phyloP scores from a whole-genome alignment of 805 yeast genomes.

The Kodamaea jinghongensis region DNA sequence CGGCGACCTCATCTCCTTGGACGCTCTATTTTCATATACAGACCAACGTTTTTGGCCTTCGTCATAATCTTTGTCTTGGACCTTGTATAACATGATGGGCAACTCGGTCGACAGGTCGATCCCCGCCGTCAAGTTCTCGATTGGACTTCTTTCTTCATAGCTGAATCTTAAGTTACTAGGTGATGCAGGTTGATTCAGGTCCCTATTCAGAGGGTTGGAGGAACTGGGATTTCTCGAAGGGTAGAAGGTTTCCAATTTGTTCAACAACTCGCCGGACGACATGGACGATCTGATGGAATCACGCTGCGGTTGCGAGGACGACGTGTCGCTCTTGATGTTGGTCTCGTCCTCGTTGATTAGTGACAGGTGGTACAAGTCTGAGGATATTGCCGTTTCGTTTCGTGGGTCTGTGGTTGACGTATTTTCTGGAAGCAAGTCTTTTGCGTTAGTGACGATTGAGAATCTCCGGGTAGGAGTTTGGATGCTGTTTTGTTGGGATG shows the following conservation, averaged over 20 bases:
- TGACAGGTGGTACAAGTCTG: constrained; percentile 6
- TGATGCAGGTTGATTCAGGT: background rate
- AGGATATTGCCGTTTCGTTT: constrained; percentile 6
- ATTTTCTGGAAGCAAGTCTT: background rate
- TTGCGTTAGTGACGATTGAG: background rate
- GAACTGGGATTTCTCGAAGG: background rate
- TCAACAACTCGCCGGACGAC: constrained; percentile 31
- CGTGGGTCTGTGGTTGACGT: background rate
- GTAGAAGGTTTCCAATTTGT: constrained; percentile 17
- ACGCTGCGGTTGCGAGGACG: constrained; percentile 4
- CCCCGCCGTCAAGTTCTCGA: constrained; percentile 26
- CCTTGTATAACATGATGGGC: constrained; percentile 30
- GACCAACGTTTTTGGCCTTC: constrained; percentile 26
- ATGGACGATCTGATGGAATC: constrained; percentile 19
- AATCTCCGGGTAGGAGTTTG: constrained; percentile 2
- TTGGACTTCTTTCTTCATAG: background rate
- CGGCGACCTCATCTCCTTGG: constrained; percentile 5
- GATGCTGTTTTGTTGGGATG: constrained; percentile 2
- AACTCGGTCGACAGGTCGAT: constrained; percentile 24
- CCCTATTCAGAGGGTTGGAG: background rate
- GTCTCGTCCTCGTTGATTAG: constrained; percentile 12
- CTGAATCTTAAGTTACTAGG: background rate
- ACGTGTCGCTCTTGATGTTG: background rate
- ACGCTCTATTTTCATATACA: constrained; percentile 18
- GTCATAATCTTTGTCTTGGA: constrained; percentile 25